These are phyloP conservation scores for Malus hybrid DNA, from an alignment of 331 rosid species.

Conservation along the genomic window DNA sequence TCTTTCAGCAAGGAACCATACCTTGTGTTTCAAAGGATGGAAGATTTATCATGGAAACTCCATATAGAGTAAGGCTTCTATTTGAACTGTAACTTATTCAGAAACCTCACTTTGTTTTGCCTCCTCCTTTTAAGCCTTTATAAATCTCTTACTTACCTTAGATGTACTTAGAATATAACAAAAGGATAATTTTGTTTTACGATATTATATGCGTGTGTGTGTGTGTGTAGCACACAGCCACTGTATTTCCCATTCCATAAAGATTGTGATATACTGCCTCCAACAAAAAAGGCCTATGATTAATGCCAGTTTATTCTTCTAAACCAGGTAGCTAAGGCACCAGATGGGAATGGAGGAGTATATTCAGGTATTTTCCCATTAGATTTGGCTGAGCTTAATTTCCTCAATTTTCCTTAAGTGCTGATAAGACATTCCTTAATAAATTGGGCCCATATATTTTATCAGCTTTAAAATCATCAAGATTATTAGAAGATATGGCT, in stretches of 20 bases:
- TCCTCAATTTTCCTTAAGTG: slow-evolving; percentile 8
- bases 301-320: slow-evolving; percentile 17
- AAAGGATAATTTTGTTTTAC: neutral
- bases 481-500: slow-evolving; percentile 91
- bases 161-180: neutral
- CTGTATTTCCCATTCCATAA: too few species aligned
- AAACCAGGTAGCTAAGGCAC: slow-evolving; percentile 92
- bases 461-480: slow-evolving; percentile 77
- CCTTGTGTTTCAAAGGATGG: slow-evolving; percentile 97
- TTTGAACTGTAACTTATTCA: slow-evolving; percentile 2
- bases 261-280: neutral
- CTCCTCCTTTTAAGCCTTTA: neutral
- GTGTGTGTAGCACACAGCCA: neutral
- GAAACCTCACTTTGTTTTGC: neutral
- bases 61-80: slow-evolving; percentile 52
- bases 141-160: neutral
- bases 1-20: slow-evolving; percentile 95
- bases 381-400: slow-evolving; percentile 5
- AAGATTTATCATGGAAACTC: slow-evolving; percentile 88
- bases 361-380: slow-evolving; percentile 56
- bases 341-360: slow-evolving; percentile 99
- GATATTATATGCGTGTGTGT: too few species aligned
- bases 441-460: slow-evolving; percentile 4
- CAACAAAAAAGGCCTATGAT: neutral
- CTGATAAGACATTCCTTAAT: neutral